Conservation (phyloP, 176 grass and related monocot genomes). For the Oryza glumipatula region DNA sequence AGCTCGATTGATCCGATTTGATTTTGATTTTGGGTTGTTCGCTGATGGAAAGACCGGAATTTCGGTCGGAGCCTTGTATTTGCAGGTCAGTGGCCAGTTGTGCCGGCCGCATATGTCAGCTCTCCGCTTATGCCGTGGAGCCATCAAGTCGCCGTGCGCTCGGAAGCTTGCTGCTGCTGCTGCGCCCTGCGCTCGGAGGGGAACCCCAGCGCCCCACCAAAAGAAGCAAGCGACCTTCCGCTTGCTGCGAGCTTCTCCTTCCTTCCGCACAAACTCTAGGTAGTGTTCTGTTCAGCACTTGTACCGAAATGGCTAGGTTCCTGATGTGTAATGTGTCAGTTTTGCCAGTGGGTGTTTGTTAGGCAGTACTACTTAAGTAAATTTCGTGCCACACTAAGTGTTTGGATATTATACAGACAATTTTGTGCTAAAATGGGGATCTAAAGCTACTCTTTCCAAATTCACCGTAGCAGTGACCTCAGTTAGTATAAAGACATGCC, state of each 20-base stretch:
- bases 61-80: neutral
- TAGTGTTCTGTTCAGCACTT: neutral
- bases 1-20: neutral
- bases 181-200: neutral
- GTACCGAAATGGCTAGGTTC: neutral
- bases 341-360: neutral
- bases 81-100: constrained; percentile 22
- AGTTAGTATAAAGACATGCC: neutral
- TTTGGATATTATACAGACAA: neutral
- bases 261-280: constrained; percentile 27
- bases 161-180: neutral
- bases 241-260: constrained; percentile 24
- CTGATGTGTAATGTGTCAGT: neutral
- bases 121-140: constrained; percentile 32
- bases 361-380: neutral
- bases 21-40: neutral
- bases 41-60: neutral
- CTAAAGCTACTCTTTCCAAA: neutral
- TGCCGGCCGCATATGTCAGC: constrained; percentile 27
- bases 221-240: neutral
- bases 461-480: neutral
- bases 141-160: neutral
- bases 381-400: neutral
- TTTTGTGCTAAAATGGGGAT: neutral
- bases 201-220: neutral